Conservation (phyloP, 805 yeast species). For the Clavispora santaluciae region DNA sequence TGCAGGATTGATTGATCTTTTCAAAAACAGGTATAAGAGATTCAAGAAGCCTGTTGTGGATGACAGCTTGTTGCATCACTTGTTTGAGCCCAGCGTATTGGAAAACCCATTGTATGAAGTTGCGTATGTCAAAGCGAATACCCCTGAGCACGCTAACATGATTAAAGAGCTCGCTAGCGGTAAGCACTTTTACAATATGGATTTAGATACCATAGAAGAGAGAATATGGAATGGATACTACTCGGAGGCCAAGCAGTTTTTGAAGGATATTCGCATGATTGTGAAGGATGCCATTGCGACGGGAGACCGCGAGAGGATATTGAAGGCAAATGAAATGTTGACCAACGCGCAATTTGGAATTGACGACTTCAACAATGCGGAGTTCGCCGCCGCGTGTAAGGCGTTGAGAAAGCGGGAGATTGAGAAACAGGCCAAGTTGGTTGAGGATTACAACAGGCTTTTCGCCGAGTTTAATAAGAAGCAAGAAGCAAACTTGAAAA, state of each 20-base stretch:
- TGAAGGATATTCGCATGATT: conserved; percentile 80
- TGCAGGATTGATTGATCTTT: conserved; percentile 83
- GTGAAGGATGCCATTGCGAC: conserved; percentile 67
- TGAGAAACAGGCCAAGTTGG: conserved; percentile 42
- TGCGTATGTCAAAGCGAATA: conserved; percentile 43
- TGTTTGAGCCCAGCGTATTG: conserved; percentile 60
- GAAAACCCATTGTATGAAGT: conserved; percentile 38
- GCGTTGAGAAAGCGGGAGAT: conserved; percentile 65
- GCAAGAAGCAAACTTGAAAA: conserved; percentile 8
- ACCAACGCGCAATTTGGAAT: conserved; percentile 95
- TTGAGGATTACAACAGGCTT: conserved; percentile 31
- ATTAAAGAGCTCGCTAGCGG: conserved; percentile 78
- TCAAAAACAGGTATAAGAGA: conserved; percentile 80
- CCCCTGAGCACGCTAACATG: conserved; percentile 53
- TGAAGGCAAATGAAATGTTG: conserved; percentile 87
- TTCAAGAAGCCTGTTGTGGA: conserved; percentile 90
- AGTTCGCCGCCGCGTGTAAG: conserved; percentile 70
- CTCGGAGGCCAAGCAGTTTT: conserved; percentile 85
- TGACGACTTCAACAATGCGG: conserved; percentile 78
- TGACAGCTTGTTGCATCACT: conserved; percentile 63
- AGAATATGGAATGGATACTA: conserved; percentile 96
- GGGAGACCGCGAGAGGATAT: conserved; percentile 78
- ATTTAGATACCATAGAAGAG: conserved; percentile 88
- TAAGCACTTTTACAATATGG: conserved; percentile 76
- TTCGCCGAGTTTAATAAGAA: conserved; percentile 20